phyloP scores from a whole-genome alignment of 2,329 filamentous ascomycete genomes.

The Fusarium virguliforme region DNA sequence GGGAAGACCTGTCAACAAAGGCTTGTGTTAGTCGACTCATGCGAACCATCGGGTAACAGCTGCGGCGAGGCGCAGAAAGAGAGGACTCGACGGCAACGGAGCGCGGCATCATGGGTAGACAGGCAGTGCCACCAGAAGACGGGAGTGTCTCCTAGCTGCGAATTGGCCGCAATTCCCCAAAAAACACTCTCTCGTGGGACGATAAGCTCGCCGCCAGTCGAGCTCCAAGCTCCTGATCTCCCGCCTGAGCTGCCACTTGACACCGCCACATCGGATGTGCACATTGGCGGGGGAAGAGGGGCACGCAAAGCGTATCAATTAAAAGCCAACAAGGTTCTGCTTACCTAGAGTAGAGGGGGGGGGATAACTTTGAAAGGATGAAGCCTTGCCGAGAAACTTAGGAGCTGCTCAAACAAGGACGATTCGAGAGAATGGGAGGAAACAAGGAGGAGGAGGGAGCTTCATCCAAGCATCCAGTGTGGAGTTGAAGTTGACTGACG shows the following conservation, averaged over 20 bases:
- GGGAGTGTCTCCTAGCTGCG: background rate
- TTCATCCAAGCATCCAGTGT: slow-evolving; percentile 38
- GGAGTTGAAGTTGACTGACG: slow-evolving; percentile 37
- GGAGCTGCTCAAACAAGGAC: slow-evolving; percentile 44
- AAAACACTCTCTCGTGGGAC: background rate
- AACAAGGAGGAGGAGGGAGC: slow-evolving; percentile 36
- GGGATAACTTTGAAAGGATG: slow-evolving; percentile 21
- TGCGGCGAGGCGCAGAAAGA: slow-evolving; percentile 12
- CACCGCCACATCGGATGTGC: slow-evolving; percentile 37
- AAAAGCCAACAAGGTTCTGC: slow-evolving; percentile 22
- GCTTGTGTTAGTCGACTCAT: slow-evolving; percentile 37
- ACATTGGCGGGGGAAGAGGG: background rate
- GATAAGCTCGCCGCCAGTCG: slow-evolving; percentile 23
- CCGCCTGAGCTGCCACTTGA: slow-evolving; percentile 20
- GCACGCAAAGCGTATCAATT: slow-evolving; percentile 15
- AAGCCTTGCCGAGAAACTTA: slow-evolving; percentile 45
- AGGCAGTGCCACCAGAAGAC: background rate
- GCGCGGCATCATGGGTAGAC: background rate
- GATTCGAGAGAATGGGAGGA: slow-evolving; percentile 32
- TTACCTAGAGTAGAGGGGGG: slow-evolving; percentile 42
- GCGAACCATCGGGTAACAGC: slow-evolving; percentile 7
- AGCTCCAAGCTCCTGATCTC: slow-evolving; percentile 32
- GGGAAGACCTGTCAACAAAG: slow-evolving; percentile 38
- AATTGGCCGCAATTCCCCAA: background rate
- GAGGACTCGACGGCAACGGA: background rate